Conservation (phyloP, 805 yeast genomes). For the Metschnikowia gelsemii region DNA sequence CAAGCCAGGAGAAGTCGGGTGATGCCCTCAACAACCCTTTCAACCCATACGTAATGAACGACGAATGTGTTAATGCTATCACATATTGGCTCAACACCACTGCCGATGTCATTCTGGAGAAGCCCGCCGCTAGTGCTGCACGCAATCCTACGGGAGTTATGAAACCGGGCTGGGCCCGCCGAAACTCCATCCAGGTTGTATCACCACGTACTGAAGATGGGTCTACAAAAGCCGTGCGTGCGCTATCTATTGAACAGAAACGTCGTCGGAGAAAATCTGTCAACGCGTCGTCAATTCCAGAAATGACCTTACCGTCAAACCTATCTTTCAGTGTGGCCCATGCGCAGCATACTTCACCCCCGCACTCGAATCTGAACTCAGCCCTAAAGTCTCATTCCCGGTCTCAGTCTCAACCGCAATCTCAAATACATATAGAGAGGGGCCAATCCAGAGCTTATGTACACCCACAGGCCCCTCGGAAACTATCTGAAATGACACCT, state of each 20-base stretch:
- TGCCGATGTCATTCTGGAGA: conserved; percentile 19
- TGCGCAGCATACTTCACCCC: too few relatives aligned
- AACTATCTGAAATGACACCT: too few relatives aligned
- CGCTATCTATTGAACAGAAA: conserved; percentile 8
- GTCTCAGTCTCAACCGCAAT: neutral
- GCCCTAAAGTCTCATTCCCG: neutral
- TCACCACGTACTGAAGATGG: conserved; percentile 10
- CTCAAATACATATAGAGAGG: too few relatives aligned
- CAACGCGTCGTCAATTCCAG: conserved; percentile 11
- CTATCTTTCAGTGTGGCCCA: neutral
- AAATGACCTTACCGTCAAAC: conserved; percentile 1
- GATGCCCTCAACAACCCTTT: conserved; percentile 14
- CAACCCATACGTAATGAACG: conserved; percentile 31
- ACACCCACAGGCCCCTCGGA: too few relatives aligned
- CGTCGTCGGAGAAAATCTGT: conserved; percentile 18
- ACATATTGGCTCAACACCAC: conserved; percentile 32
- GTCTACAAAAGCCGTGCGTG: conserved; percentile 5
- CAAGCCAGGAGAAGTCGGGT: too few relatives aligned
- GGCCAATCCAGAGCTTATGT: too few relatives aligned
- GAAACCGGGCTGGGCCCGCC: conserved; percentile 23
- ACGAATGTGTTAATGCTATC: conserved; percentile 42
- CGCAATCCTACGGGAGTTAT: conserved; percentile 33
- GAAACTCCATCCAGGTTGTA: conserved; percentile 17
- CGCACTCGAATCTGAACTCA: too few relatives aligned
- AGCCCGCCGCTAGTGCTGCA: conserved; percentile 16